Percentiles rank a stretch among this genome's conserved stretches.
These are phyloP conservation scores for Aristolochia californica DNA, from an alignment of 164 flowering plant genomes.

Conservation along the genomic window DNA sequence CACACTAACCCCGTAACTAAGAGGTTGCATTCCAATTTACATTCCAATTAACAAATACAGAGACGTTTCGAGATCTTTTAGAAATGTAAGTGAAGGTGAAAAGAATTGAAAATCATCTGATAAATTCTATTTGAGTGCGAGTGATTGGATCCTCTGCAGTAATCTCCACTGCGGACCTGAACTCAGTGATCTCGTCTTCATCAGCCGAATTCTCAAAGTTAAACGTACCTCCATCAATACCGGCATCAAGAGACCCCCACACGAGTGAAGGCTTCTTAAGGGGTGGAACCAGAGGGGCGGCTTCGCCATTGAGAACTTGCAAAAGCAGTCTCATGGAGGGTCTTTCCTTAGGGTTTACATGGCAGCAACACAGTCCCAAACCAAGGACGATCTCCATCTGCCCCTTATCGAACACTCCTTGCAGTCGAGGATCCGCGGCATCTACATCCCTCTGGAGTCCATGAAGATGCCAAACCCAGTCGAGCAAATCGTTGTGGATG, in stretches of 20 bases:
- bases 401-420: slow-evolving; percentile 7
- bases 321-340: slow-evolving; percentile 25
- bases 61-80: too few species aligned
- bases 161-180: too few species aligned
- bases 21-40: too few species aligned
- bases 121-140: too few species aligned
- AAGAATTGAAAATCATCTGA: too few species aligned
- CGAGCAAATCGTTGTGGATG: slow-evolving; percentile 9
- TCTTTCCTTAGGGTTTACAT: slow-evolving; percentile 33
- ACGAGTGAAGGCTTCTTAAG: slow-evolving; percentile 32
- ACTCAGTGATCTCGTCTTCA: too few species aligned
- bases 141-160: too few species aligned
- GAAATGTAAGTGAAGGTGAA: too few species aligned
- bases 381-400: neutral
- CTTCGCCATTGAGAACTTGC: slow-evolving; percentile 42
- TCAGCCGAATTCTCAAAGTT: neutral
- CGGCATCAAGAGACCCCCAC: slow-evolving; percentile 24
- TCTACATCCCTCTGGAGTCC: slow-evolving; percentile 6
- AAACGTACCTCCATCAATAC: neutral
- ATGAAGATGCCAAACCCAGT: slow-evolving; percentile 17
- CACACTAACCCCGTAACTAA: too few species aligned
- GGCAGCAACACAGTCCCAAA: slow-evolving; percentile 8
- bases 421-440: slow-evolving; percentile 14
- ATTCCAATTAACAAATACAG: too few species aligned
- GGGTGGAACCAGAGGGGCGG: slow-evolving; percentile 28